Conservation (phyloP, 352 stramenopile genomes). For the Phytophthora podocarpi region DNA sequence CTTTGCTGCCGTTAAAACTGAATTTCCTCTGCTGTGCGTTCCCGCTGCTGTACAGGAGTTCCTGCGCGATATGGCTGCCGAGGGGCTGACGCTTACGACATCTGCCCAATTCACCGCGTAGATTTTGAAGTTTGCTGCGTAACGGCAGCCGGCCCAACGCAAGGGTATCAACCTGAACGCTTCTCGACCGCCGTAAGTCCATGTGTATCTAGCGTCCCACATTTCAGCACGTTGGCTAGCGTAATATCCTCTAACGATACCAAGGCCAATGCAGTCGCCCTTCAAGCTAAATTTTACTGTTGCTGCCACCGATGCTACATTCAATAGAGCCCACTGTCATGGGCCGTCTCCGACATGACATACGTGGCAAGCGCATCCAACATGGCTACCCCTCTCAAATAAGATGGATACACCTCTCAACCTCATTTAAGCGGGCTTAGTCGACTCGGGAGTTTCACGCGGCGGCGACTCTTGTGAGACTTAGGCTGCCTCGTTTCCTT, state of each 20-base stretch:
- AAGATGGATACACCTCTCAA: neutral
- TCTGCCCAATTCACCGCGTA: constrained; percentile 49
- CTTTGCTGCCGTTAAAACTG: constrained; percentile 7
- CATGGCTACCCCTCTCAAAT: constrained; percentile 29
- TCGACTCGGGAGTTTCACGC: neutral
- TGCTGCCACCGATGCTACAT: constrained; percentile 2
- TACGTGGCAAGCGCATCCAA: constrained; percentile 23
- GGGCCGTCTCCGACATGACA: constrained; percentile 4
- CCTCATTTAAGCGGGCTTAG: constrained; percentile 37
- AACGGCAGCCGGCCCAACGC: neutral
- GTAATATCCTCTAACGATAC: too few relatives aligned
- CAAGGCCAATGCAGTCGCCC: neutral
- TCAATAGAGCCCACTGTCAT: constrained; percentile 8
- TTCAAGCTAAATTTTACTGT: constrained; percentile 19
- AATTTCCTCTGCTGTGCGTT: constrained; percentile 1
- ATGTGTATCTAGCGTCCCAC: constrained; percentile 3
- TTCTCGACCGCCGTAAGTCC: neutral
- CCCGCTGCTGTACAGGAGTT: constrained; percentile 46
- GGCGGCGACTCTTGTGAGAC: too few relatives aligned
- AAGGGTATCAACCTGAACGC: neutral
- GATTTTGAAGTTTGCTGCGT: neutral
- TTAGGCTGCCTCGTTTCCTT: too few relatives aligned
- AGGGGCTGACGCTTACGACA: constrained; percentile 67
- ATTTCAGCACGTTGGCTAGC: constrained; percentile 7
- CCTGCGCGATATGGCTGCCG: constrained; percentile 61